Conservation (phyloP, 2,329 filamentous ascomycete genomes). For the Elsinoe necatrix region DNA sequence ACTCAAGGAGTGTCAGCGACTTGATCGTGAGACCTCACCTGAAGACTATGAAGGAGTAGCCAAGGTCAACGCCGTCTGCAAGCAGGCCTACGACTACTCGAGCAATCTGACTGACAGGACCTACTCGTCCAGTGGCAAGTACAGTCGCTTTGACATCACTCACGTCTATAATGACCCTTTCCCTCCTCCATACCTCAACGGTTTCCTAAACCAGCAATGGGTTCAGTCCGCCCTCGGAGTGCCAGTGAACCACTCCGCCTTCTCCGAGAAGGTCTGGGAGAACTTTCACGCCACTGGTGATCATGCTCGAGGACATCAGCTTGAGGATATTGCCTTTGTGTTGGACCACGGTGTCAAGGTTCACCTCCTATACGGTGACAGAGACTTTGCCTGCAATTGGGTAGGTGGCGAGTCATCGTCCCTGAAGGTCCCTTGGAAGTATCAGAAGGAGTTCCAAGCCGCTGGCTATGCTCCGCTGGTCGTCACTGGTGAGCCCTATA, state of each 20-base stretch:
- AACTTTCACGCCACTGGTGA: slow-evolving; percentile 36
- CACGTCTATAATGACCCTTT: slow-evolving; percentile 47
- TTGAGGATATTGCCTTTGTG: slow-evolving; percentile 35
- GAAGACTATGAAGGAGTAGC: slow-evolving; percentile 37
- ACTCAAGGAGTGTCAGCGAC: slow-evolving; percentile 43
- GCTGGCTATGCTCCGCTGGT: slow-evolving; percentile 40
- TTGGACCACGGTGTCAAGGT: slow-evolving; percentile 45
- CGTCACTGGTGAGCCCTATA: slow-evolving; percentile 18
- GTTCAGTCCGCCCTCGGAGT: slow-evolving; percentile 52
- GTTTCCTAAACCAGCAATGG: slow-evolving; percentile 55
- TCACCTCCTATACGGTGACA: slow-evolving; percentile 61
- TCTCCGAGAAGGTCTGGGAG: slow-evolving; percentile 35
- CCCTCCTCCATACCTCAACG: slow-evolving; percentile 49
- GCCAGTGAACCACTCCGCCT: slow-evolving; percentile 25
- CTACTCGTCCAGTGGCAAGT: slow-evolving; percentile 35
- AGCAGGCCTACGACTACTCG: slow-evolving; percentile 31
- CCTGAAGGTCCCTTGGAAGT: slow-evolving; percentile 41
- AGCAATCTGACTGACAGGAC: slow-evolving; percentile 38
- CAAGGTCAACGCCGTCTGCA: slow-evolving; percentile 26
- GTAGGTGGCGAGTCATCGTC: slow-evolving; percentile 47
- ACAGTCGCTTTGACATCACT: slow-evolving; percentile 51
- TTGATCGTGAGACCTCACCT: slow-evolving; percentile 43
- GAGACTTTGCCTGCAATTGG: slow-evolving; percentile 52
- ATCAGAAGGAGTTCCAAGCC: slow-evolving; percentile 36
- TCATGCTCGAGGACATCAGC: slow-evolving; percentile 31